Evolutionary conservation across 495 filamentous ascomycete genomes (phyloP), one percentile per base, ranked within the genome.

Genomic region (Cairneyella variabilis): DNA sequence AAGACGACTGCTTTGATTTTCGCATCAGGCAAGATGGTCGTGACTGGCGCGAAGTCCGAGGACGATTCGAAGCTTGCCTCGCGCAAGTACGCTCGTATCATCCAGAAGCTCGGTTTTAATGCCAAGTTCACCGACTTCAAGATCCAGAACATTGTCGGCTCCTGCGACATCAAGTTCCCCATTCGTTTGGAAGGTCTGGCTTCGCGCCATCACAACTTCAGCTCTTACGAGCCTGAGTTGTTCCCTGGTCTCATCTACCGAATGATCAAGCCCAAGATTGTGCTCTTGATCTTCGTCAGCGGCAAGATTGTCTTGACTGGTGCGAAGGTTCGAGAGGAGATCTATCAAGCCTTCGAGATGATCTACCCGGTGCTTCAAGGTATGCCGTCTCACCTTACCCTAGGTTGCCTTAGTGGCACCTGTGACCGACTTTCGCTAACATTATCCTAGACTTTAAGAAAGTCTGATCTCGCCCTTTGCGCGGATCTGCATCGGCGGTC

Each of bases 201-300:
- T 6, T 90, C 83, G 56, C 88, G 90, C 68, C 93, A 98, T 82
- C 95, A 97, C 77, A 92, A 96, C 73, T 98, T 97, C 85, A 95
- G 89, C 76, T 96, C 90, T 38, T 98, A 98, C 70, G 93, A 98
- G 72, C 93, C 93, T 58, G 93, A 98, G 71, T 70, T 98, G 70
- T 98, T 98, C 83, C 95, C 93, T 57, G 93, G 93, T 80, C 82
- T 98, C 48, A 98, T 98, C 77, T 98, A 98, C 70, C 90, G 93
- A 70, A 98, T 98, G 93, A 97, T 97, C 81, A 96, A 97, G 80
- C 93, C 93, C 21, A 97, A 97, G 85, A 97, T 98, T 57, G 93
- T 98, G 20, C 87, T 98, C 16, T 72, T 98, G 72, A 97, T 98
- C 68, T 98, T 98, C 77, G 93, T 98, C 68, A 92, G 87, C 64